Evolutionary conservation across 2,329 filamentous ascomycete species (phyloP).

Genomic region (Ophiostoma quercus): DNA sequence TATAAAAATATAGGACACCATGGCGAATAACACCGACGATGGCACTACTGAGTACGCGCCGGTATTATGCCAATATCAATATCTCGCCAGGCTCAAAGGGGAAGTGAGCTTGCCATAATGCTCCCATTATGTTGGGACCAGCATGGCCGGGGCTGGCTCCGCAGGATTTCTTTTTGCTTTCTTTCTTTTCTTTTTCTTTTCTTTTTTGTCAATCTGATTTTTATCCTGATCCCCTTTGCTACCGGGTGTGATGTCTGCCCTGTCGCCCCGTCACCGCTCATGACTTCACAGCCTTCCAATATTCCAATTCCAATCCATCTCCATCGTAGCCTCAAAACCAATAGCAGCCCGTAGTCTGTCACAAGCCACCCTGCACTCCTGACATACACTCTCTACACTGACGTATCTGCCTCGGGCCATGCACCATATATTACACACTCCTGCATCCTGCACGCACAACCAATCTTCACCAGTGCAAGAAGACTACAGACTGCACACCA

Average conservation of each 20-base stretch:
- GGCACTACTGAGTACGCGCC: background rate
- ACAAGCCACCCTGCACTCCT: background rate
- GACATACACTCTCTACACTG: background rate
- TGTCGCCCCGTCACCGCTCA: background rate
- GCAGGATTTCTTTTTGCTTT: background rate
- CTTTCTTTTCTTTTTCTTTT: background rate
- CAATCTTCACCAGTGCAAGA: background rate
- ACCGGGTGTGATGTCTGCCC: background rate
- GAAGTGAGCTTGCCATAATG: background rate
- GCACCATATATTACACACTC: background rate
- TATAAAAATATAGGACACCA: background rate
- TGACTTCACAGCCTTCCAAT: constrained; percentile 8
- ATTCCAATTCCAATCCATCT: background rate
- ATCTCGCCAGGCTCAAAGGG: background rate
- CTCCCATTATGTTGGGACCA: background rate
- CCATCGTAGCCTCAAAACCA: background rate
- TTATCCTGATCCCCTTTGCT: background rate
- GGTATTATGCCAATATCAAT: constrained; percentile 9
- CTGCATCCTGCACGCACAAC: background rate
- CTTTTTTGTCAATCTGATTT: background rate
- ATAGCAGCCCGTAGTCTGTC: background rate
- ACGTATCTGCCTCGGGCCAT: background rate
- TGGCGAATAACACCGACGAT: background rate
- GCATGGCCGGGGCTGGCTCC: background rate
- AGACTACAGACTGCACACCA: background rate